Evolutionary conservation across 768 basidiomycete species (phyloP).

Genomic region (Lactarius vividus): DNA sequence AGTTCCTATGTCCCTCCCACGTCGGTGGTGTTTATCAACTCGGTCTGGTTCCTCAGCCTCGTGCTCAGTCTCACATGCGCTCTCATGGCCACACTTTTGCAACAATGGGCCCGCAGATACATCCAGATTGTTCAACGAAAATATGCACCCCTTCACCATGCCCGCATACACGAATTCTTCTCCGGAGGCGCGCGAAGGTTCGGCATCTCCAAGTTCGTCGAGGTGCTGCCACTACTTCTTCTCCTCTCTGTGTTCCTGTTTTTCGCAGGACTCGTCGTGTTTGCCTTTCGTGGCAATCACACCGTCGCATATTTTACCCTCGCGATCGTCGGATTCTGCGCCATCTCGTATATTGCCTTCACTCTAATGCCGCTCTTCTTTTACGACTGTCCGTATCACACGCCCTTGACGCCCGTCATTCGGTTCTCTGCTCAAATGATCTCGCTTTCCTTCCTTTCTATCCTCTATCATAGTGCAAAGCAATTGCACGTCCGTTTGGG

Average conservation of each 20-base stretch:
- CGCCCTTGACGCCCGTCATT: conserved; percentile 1
- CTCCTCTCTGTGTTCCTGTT: conserved; percentile 18
- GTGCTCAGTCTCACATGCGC: conserved; percentile 17
- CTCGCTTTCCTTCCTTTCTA: neutral
- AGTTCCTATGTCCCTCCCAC: neutral
- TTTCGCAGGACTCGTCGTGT: conserved; percentile 11
- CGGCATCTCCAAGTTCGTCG: neutral
- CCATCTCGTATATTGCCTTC: neutral
- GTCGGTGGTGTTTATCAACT: conserved; percentile 9
- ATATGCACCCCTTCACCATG: conserved; percentile 2
- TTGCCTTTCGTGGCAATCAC: neutral
- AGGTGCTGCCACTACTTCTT: conserved; percentile 7
- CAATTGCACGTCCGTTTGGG: neutral
- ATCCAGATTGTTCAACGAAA: conserved; percentile 4
- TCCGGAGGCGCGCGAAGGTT: conserved; percentile 3
- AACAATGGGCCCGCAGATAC: conserved; percentile 16
- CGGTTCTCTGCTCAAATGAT: neutral
- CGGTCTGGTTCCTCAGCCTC: conserved; percentile 17
- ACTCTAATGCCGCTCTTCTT: conserved; percentile 5
- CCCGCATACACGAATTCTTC: conserved; percentile 8
- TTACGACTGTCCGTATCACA: conserved; percentile 10
- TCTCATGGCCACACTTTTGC: conserved; percentile 12
- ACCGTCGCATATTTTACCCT: neutral
- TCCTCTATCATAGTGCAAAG: neutral
- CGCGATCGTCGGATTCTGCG: conserved; percentile 5